These are phyloP conservation scores for Dispira parvispora DNA, from an alignment of 192 early-diverging fungal genomes.

Conservation along the genomic window DNA sequence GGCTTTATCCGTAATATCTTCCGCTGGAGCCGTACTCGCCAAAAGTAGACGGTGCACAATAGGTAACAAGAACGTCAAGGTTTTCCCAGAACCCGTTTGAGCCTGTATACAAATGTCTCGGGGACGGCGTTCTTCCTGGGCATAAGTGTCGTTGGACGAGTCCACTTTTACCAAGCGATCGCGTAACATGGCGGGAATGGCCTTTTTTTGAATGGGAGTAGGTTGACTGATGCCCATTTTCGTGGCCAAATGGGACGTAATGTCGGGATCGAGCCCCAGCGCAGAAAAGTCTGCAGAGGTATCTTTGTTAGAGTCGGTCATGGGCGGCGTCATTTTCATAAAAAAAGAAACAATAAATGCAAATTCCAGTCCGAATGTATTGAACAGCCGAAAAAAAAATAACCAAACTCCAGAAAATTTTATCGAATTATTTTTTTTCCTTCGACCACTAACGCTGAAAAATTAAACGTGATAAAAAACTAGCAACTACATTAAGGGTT, in stretches of 20 bases:
- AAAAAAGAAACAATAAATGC: too few species aligned
- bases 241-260: conserved; percentile 42
- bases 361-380: too few species aligned
- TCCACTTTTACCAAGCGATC: conserved; percentile 24
- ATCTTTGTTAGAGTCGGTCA: too few species aligned
- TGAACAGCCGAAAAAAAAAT: too few species aligned
- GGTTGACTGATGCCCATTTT: conserved; percentile 67
- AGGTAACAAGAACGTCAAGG: conserved; percentile 83
- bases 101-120: conserved; percentile 84
- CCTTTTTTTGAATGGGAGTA: conserved; percentile 76
- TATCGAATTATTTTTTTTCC: too few species aligned
- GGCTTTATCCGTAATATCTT: conserved; percentile 15
- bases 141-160: conserved; percentile 15
- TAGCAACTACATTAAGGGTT: too few species aligned
- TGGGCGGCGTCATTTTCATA: too few species aligned
- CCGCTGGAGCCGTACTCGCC: conserved; percentile 27
- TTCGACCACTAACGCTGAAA: too few species aligned
- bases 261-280: conserved; percentile 57
- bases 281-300: too few species aligned
- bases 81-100: conserved; percentile 97
- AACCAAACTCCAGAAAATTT: too few species aligned
- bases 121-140: conserved; percentile 14
- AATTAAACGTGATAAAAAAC: too few species aligned
- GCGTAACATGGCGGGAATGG: conserved; percentile 57
- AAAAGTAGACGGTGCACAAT: conserved; percentile 75